Evolutionary conservation across 225 moss, liverwort and hornwort species (phyloP).

Genomic region (Sphagnum contortum): DNA sequence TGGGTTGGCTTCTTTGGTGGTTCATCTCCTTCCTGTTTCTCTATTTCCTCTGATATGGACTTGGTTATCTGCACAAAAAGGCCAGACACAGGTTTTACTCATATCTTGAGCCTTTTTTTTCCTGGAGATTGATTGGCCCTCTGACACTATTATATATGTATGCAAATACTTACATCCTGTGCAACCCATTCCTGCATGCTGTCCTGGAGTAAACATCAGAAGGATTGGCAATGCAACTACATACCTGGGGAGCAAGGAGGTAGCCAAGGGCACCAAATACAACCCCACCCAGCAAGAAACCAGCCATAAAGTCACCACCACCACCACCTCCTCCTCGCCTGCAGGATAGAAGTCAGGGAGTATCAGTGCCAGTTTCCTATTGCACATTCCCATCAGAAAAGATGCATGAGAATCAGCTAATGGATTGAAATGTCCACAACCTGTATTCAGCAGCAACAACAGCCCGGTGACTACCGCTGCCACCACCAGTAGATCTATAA

Average conservation of each 20-base stretch:
- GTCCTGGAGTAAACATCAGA: not conserved
- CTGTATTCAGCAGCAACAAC: constrained; percentile 39
- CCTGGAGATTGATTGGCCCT: too few species aligned
- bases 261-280: constrained; percentile 93
- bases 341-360: too few species aligned
- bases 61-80: constrained; percentile 48
- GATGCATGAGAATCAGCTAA: not conserved
- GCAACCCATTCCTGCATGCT: not conserved
- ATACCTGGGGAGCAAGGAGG: constrained; percentile 76
- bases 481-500: too few species aligned
- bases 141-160: too few species aligned
- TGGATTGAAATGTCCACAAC: constrained; percentile 2
- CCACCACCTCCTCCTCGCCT: constrained; percentile 64
- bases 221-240: not conserved
- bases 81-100: not conserved
- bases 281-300: constrained; percentile 84
- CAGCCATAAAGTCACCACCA: constrained; percentile 86
- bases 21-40: constrained; percentile 48
- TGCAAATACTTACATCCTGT: too few species aligned
- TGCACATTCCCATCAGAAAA: constrained; percentile 1
- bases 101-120: constrained; percentile 5
- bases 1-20: constrained; percentile 76
- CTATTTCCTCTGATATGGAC: constrained; percentile 60
- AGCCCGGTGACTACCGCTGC: constrained; percentile 10
- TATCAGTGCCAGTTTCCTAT: constrained; percentile 33